A percentile compares a stretch with the other conserved stretches of the same genome.
phyloP scores from a whole-genome alignment of 805 yeast species.

The Yamadazyma phyllophila region DNA sequence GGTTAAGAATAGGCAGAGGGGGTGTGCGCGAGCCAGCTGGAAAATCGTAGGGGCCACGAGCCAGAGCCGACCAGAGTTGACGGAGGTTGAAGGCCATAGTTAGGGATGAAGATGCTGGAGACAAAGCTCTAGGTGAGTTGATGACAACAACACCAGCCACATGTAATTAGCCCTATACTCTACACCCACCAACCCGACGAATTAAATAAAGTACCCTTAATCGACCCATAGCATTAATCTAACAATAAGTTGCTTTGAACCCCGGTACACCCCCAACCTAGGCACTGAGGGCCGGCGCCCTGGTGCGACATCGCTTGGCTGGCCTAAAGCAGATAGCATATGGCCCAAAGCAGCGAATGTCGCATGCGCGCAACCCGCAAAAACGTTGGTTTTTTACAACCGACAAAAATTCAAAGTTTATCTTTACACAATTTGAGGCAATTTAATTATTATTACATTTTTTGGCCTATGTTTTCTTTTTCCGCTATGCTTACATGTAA shows the following conservation, averaged over 20 bases:
- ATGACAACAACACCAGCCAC: too few species aligned
- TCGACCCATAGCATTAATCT: too few species aligned
- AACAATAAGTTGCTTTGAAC: too few species aligned
- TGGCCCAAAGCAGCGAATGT: conserved; percentile 1
- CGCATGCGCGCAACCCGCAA: conserved; percentile 5
- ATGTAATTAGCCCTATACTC: too few species aligned
- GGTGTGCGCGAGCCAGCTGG: not conserved
- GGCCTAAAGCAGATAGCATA: not conserved
- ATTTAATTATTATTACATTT: conserved; percentile 1
- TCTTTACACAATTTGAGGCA: conserved; percentile 4
- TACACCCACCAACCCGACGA: too few species aligned
- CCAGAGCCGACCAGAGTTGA: too few species aligned
- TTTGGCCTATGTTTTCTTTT: conserved; percentile 3
- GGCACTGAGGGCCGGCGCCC: not conserved
- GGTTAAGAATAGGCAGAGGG: not conserved
- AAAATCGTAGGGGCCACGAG: too few species aligned
- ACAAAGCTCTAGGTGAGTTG: too few species aligned
- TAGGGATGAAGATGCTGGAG: too few species aligned
- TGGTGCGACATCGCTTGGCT: not conserved
- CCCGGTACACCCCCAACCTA: too few species aligned
- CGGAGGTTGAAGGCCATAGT: too few species aligned
- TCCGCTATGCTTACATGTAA: conserved; percentile 3
- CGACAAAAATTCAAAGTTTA: conserved; percentile 2
- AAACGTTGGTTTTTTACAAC: conserved; percentile 4
- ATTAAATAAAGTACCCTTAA: too few species aligned